Evolutionary conservation across 1,139 yeast genomes (phyloP).

Genomic region (Geotrichum histeridarum): DNA sequence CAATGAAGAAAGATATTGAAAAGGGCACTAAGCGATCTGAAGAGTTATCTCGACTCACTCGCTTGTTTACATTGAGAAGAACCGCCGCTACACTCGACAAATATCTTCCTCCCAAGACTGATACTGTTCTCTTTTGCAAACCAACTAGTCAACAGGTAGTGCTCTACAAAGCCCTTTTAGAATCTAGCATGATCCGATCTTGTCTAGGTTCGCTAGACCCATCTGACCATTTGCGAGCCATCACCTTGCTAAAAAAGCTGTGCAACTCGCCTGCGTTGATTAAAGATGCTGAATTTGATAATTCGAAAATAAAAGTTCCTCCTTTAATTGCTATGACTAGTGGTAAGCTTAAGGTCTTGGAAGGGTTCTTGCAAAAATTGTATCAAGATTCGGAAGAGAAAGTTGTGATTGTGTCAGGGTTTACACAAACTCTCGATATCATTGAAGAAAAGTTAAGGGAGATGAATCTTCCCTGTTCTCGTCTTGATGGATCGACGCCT

Average conservation of each 20-base stretch:
- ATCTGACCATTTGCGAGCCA: constrained; percentile 56
- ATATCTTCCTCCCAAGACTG: constrained; percentile 73
- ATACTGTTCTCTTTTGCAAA: constrained; percentile 68
- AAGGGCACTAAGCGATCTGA: constrained; percentile 59
- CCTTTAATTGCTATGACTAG: constrained; percentile 22
- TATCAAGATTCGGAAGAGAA: constrained; percentile 52
- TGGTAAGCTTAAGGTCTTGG: constrained; percentile 38
- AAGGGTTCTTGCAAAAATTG: constrained; percentile 31
- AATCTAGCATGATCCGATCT: constrained; percentile 41
- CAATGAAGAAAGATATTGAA: constrained; percentile 47
- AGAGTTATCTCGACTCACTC: constrained; percentile 58
- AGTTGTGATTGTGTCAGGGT: constrained; percentile 81
- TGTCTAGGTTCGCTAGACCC: constrained; percentile 37
- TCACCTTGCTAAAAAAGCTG: constrained; percentile 70
- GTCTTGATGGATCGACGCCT: constrained; percentile 85
- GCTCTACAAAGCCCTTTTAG: constrained; percentile 50
- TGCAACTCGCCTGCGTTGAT: constrained; percentile 77
- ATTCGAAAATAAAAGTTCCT: constrained; percentile 13
- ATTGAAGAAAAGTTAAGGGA: constrained; percentile 55
- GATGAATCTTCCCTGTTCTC: constrained; percentile 47
- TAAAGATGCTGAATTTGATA: constrained; percentile 30
- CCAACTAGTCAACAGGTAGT: constrained; percentile 62
- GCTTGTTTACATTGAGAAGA: constrained; percentile 66
- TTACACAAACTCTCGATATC: constrained; percentile 79
- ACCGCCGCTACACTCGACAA: constrained; percentile 61